phyloP scores from a whole-genome alignment of 2,329 filamentous ascomycete species.

The Cordyceps tenuipes region DNA sequence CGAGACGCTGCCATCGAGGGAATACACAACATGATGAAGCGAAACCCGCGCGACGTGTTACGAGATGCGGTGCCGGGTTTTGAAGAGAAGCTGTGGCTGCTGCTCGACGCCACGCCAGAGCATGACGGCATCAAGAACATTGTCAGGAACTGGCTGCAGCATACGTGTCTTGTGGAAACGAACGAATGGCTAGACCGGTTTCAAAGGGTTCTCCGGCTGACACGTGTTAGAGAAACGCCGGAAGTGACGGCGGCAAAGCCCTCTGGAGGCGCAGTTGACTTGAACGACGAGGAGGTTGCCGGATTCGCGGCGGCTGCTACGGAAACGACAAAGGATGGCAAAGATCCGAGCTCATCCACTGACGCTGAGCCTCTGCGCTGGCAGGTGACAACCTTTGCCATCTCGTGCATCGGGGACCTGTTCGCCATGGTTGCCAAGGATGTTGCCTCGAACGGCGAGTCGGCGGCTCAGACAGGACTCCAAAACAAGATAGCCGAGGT shows the following conservation, averaged over 20 bases:
- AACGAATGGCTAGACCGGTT: constrained; percentile 81
- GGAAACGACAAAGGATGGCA: constrained; percentile 45
- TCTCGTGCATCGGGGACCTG: constrained; percentile 79
- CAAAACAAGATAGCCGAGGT: constrained; percentile 85
- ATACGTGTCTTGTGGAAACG: constrained; percentile 75
- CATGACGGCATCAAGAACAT: constrained; percentile 80
- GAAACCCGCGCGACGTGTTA: constrained; percentile 77
- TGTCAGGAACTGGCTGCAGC: constrained; percentile 85
- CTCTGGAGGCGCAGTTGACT: constrained; percentile 56
- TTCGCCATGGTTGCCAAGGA: constrained; percentile 73
- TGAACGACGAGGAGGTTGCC: constrained; percentile 93
- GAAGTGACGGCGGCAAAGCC: constrained; percentile 37
- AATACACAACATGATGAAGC: constrained; percentile 90
- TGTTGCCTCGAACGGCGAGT: constrained; percentile 67
- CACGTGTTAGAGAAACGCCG: constrained; percentile 57
- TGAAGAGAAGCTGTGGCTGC: constrained; percentile 87
- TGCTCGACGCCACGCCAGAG: constrained; percentile 67
- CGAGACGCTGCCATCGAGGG: constrained; percentile 78
- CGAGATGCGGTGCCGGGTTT: constrained; percentile 66
- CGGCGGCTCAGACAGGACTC: constrained; percentile 66
- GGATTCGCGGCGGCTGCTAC: constrained; percentile 77
- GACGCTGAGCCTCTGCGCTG: constrained; percentile 86
- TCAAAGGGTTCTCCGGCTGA: constrained; percentile 84
- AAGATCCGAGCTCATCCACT: constrained; percentile 36
- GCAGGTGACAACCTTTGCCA: constrained; percentile 92